Base-by-base conservation (phyloP, 768 basidiomycete species). In the Melanogaster broomeanus region DNA sequence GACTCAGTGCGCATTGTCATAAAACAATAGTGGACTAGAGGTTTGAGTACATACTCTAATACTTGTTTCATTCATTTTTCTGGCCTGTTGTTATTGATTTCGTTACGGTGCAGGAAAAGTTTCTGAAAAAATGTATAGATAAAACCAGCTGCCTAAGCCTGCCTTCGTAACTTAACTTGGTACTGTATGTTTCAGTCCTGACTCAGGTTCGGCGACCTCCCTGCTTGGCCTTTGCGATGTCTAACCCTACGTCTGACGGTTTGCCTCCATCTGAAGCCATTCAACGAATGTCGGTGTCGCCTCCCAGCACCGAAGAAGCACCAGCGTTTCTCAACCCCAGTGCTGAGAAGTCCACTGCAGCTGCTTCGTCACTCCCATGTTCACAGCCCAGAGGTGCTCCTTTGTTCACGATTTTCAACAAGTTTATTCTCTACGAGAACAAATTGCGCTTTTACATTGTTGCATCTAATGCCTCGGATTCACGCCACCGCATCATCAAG, bases 391-490 rank as follows among this genome's bases (percentile, higher is more conserved):
- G 25, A 28, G 22, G 8, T 42, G 7, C 24, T 33, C 46, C 34
- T 21, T 52, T 41, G 40, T 38, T 28, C 19, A 47, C 48, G 15
- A 53, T 64, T 13, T 70, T 68, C 68, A 94, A 93, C 74, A 92
- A 92, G 65, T 94, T 92, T 74, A 87, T 93, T 28, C 74, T 98
- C 3, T 98, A 97, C 68, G 96, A 99, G 74, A 98, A 93, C 61
- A 83, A 85, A 49, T 78, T 87, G 21, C 87, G 92, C 16, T 93
- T 96, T 78, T 98, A 85, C 73, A 83, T 99, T 47, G 84, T 98
- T 53, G 94, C 90, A 3, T 94, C 90, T 37, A 93, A 93, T 71
- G 82, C 91, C 1, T 84, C 89, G 16, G 91, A 92, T 52, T 88
- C 91, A 1, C 81, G 89, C 2, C 94, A 97, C 64, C 82, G 90